Conservation (phyloP, 495 filamentous ascomycete genomes). For the Friedmanniomyces simplex region DNA sequence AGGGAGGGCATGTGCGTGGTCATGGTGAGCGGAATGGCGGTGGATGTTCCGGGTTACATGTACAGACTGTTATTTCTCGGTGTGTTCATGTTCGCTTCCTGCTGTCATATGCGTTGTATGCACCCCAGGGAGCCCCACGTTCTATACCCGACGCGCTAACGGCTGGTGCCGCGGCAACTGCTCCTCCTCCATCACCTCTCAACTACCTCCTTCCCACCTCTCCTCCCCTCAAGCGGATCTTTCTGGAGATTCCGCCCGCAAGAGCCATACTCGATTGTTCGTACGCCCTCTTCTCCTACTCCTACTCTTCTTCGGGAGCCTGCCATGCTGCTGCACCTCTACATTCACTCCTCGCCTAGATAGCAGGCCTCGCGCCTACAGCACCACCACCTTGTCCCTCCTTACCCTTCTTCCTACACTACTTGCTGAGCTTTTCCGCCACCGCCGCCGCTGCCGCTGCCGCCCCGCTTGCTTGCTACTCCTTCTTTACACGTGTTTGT, state of each 20-base stretch:
- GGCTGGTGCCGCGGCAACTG: background rate
- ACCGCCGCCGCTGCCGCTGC: background rate
- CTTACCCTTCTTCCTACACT: background rate
- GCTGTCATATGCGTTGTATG: no score
- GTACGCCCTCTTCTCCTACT: conserved; percentile 9
- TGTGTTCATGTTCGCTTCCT: no score
- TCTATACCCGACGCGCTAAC: no score
- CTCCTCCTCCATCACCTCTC: background rate
- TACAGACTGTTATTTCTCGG: no score
- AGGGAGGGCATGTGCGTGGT: conserved; percentile 49
- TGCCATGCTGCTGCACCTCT: conserved; percentile 7
- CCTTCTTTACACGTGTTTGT: background rate
- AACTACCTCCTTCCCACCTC: background rate
- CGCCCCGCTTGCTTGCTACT: background rate
- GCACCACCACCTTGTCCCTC: conserved; percentile 1
- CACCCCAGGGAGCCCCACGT: no score
- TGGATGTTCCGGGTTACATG: no score
- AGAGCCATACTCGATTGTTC: conserved; percentile 9
- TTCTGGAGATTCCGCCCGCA: background rate
- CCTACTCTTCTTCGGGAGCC: conserved; percentile 4
- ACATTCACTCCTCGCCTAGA: background rate
- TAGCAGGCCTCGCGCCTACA: background rate
- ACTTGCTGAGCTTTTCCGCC: background rate
- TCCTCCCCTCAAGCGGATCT: background rate
- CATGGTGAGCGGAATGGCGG: conserved; percentile 36